phyloP scores from a whole-genome alignment of 2,329 filamentous ascomycete species.

The Pseudogymnoascus verrucosus region DNA sequence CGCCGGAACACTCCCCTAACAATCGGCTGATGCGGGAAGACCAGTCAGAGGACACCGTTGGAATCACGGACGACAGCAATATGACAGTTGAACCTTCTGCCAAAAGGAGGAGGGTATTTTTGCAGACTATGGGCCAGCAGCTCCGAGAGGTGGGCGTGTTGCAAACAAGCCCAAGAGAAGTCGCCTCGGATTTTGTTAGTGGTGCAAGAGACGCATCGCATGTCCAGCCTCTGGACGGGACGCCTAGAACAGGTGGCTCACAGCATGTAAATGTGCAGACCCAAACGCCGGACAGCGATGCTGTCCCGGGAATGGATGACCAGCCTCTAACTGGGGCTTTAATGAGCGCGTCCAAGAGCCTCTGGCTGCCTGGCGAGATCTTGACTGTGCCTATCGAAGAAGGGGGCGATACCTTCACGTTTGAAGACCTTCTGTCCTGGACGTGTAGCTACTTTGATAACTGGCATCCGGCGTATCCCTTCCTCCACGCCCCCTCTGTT shows the following conservation, averaged over 20 bases:
- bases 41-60: neutral
- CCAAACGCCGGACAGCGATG: constrained; percentile 12
- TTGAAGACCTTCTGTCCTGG: constrained; percentile 42
- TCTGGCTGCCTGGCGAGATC: neutral
- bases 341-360: constrained; percentile 12
- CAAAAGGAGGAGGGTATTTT: constrained; percentile 9
- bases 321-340: neutral
- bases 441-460: constrained; percentile 46
- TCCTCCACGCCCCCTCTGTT: constrained; percentile 44
- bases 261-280: constrained; percentile 7
- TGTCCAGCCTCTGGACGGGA: neutral
- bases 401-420: constrained; percentile 19
- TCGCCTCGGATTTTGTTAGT: neutral
- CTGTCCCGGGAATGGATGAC: neutral
- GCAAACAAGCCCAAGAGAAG: neutral
- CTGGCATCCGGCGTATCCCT: constrained; percentile 50
- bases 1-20: neutral
- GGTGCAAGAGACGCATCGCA: neutral
- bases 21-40: neutral
- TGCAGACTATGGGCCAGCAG: constrained; percentile 13
- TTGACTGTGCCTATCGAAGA: neutral
- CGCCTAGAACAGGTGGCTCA: neutral
- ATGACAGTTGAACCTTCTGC: constrained; percentile 2
- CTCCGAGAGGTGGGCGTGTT: constrained; percentile 5
- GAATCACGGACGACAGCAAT: neutral